phyloP scores from a whole-genome alignment of 768 basidiomycete species.

The Boletus pseudo-olivaceus region DNA sequence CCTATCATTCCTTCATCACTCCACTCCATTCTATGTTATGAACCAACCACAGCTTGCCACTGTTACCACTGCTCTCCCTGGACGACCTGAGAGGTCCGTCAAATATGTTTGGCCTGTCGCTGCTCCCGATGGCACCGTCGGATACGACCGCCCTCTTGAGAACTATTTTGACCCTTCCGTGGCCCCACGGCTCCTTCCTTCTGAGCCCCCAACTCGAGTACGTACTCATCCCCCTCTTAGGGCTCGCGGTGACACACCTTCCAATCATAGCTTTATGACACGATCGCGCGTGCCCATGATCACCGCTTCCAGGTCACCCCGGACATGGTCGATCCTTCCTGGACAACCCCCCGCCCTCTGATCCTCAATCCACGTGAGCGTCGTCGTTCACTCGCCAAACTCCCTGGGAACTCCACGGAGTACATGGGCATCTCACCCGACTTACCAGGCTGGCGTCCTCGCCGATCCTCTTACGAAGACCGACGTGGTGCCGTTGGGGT shows the following conservation, averaged over 20 bases:
- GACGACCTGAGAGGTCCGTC: conserved; percentile 10
- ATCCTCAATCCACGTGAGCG: conserved; percentile 14
- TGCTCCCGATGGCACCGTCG: conserved; percentile 13
- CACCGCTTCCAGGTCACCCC: conserved; percentile 10
- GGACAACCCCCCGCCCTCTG: conserved; percentile 9
- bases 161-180: conserved; percentile 26
- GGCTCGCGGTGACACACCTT: not conserved
- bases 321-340: conserved; percentile 11
- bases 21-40: conserved; percentile 13
- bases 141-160: conserved; percentile 22
- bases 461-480: conserved; percentile 26
- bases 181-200: conserved; percentile 15
- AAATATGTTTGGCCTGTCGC: conserved; percentile 10
- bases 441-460: conserved; percentile 21
- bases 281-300: conserved; percentile 29
- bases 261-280: conserved; percentile 27
- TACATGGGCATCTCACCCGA: conserved; percentile 26
- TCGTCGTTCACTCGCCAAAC: conserved; percentile 13
- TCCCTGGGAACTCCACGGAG: conserved; percentile 13
- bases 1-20: not conserved
- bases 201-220: conserved; percentile 13
- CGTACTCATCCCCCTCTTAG: not conserved
- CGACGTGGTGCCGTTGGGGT: conserved; percentile 21
- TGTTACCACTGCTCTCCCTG: conserved; percentile 10
- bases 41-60: conserved; percentile 1